Base-by-base conservation (phyloP, 371 early-diverging fungal genomes). In the Parasitella parasitica region DNA sequence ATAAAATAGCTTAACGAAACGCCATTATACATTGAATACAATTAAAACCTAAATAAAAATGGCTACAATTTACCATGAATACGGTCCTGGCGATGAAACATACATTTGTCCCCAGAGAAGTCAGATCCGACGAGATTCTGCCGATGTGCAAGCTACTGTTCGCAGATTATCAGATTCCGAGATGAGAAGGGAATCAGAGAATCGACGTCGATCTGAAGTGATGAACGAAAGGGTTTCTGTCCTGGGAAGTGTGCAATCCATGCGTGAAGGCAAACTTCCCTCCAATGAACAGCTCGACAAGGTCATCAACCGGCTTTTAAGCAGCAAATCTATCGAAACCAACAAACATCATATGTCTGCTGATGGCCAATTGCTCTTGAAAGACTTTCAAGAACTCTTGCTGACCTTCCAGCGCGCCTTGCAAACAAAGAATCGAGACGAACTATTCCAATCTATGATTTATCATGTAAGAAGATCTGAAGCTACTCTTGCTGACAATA, bases 401-500 rank as follows among this genome's bases (percentile, higher is more conserved):
- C 54, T 64, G 7, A 73, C 76, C 1, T 51, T 80, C 7, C 75
- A 80, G n/a, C 70, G 55, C 4, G 73, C 82, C 37, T 28, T 88
- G 8, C 53, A 66, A 7, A 72, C 64, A 13, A 86, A 84, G 64
- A 88, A 88, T 61, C 63, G 63, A 37, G 81, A 85, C 34, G 86
- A 86, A 59, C 66, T 81, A 2, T 78, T 86, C 46, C 88, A 88
- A 56, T 74, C 81, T 38, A 78, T 87, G 53, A 63, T 84, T 53
- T 83, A 80, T 63, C 86, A 63, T 36, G 56, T 59, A 13, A 26
- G 16, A 1, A 36, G 34, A n/a, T 59, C 60, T 2, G 60, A 59
- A 24, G 51, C 16, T 2, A 11, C 59, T 6, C 13, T 38, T 4
- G 26, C 12, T 8, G 18, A 22, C n/a, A n/a, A n/a, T 7, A 18